A percentile compares a stretch with the other conserved stretches of the same genome.
Evolutionary conservation across 441 rosid species (phyloP).

Genomic region (Pelargonium hybrid): DNA sequence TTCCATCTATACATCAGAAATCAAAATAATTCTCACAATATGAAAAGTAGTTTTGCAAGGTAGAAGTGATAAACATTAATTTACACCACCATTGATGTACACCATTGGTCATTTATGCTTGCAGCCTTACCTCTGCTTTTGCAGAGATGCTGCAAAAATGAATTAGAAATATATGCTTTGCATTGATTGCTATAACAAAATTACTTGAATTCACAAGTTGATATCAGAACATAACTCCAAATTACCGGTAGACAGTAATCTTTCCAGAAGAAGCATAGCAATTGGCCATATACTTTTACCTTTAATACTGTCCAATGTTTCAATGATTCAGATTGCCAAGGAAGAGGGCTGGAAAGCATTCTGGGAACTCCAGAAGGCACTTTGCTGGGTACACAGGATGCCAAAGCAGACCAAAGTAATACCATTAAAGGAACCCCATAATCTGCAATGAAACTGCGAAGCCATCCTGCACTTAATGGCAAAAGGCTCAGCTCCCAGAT

Average conservation of each 20-base stretch:
- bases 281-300: constrained; percentile 28
- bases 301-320: constrained; percentile 66
- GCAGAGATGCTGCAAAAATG: too few species aligned
- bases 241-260: background rate
- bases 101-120: too few species aligned
- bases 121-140: too few species aligned
- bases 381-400: constrained; percentile 36
- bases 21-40: background rate
- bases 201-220: background rate
- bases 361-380: constrained; percentile 70
- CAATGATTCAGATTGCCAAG: constrained; percentile 53
- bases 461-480: constrained; percentile 37
- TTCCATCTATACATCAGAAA: background rate
- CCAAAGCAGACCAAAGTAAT: constrained; percentile 51
- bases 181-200: background rate
- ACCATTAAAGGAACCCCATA: constrained; percentile 81
- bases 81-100: too few species aligned
- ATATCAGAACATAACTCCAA: background rate
- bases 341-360: constrained; percentile 56
- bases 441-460: constrained; percentile 61
- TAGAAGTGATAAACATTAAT: too few species aligned
- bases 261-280: constrained; percentile 6
- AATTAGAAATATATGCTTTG: background rate
- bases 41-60: too few species aligned
- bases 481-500: background rate